Base-by-base conservation (phyloP, 495 filamentous ascomycete species). In the Aspergillus nidulans region DNA sequence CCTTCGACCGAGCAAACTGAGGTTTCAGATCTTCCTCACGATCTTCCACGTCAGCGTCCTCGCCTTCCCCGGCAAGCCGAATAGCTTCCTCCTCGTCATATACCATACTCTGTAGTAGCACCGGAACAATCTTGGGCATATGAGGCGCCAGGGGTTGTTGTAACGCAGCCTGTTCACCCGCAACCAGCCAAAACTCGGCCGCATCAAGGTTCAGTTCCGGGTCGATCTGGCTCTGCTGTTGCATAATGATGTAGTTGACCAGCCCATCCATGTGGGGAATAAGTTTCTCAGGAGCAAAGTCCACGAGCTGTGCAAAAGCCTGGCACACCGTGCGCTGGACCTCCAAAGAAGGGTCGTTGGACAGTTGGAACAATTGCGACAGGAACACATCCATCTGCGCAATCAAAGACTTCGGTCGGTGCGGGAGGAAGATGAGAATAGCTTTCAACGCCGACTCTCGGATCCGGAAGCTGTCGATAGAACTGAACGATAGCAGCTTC, bases 101-200 rank as follows among this genome's bases (percentile, higher is more conserved):
- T 15, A 97, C 84, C 94, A 99, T 99, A 63, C 89, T 92, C 55
- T 92, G 84, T 2, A 99, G 81, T 40, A 99, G 71, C 15, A 97
- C 87, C 0, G 94, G 92, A 16, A 99, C 84, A 44, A 99, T 90
- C 66, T 90, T 89, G 52, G 80, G 71, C 57, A 99, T 82, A 65
- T 87, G 88, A 1, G 89, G 91, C 6, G 77, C 84, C 18, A 99
- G 70, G 0, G 81, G 76, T 36, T 81, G 78, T 68, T 88, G 88
- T 45, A 99, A 69, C 45, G 83, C 79, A 32, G 86, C 78, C 65
- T 96, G 90, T 68, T 96, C 95, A 24, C 92, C 92, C 26, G 96
- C 85, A 46, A 88, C 88, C 45, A 99, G 82, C 91, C 92, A 99
- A 65, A 99, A 99, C 69, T 97, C 94, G 7, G 95, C 92, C 15